phyloP scores from a whole-genome alignment of 176 grass and related monocot species.

The Ensete ventricosum region DNA sequence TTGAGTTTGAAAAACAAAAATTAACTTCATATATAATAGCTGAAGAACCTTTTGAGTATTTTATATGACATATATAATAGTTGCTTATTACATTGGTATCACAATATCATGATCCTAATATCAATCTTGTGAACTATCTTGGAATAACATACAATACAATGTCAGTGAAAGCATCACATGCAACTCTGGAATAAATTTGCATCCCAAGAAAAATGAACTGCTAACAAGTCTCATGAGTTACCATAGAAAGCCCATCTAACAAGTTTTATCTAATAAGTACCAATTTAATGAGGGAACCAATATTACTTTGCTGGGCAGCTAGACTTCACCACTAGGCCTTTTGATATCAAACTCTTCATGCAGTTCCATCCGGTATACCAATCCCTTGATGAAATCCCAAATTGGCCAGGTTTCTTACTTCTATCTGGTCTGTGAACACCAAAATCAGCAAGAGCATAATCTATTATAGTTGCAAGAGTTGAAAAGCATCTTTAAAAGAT shows the following conservation, averaged over 20 bases:
- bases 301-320: constrained; percentile 67
- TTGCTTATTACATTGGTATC: no score
- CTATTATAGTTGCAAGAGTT: not conserved
- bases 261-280: not conserved
- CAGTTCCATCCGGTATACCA: constrained; percentile 83
- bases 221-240: not conserved
- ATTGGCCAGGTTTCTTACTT: constrained; percentile 43
- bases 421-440: constrained; percentile 50
- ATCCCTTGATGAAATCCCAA: constrained; percentile 46
- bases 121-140: no score
- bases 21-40: not conserved
- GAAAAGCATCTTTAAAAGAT: not conserved
- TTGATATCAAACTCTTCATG: constrained; percentile 67
- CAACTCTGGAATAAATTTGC: not conserved
- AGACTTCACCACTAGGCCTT: constrained; percentile 44
- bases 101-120: not conserved
- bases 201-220: not conserved
- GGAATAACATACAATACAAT: no score
- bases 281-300: not conserved
- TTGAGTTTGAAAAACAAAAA: not conserved
- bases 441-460: constrained; percentile 4
- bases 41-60: no score
- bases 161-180: not conserved
- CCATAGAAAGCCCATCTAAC: not conserved
- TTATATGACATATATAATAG: no score